Conservation (phyloP, 139 green algal genomes). For the Chlorella sorokiniana region DNA sequence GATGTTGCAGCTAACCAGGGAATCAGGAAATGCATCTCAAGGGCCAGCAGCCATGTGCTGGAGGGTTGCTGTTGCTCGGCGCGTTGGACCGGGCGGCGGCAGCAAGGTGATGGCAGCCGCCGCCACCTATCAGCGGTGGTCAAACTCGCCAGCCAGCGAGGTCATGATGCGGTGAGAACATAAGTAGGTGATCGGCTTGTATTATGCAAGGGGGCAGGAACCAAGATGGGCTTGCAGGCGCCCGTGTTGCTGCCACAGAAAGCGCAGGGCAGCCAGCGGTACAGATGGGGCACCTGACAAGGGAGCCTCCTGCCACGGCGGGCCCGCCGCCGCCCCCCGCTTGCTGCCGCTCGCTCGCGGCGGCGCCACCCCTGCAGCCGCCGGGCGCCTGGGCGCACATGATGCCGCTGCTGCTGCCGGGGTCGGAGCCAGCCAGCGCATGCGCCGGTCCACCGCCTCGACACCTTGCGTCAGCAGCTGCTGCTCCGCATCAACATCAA, state of each 20-base stretch:
- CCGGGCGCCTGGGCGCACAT: slow-evolving; percentile 8
- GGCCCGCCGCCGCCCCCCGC: not conserved
- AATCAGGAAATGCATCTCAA: too few species aligned
- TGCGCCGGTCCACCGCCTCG: not conserved
- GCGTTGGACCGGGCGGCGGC: too few species aligned
- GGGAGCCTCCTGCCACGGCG: not conserved
- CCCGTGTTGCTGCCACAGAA: slow-evolving; percentile 26
- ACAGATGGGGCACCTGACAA: not conserved
- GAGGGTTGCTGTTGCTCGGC: too few species aligned
- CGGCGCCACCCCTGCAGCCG: not conserved
- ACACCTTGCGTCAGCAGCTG: not conserved
- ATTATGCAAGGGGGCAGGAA: too few species aligned
- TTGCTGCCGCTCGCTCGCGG: not conserved
- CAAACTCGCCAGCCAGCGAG: too few species aligned
- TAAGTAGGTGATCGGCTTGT: too few species aligned
- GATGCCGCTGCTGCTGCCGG: slow-evolving; percentile 24
- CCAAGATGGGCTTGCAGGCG: too few species aligned
- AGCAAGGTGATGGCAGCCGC: too few species aligned
- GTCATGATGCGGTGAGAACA: too few species aligned
- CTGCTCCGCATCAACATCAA: not conserved
- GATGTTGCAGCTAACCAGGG: too few species aligned
- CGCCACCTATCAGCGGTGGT: too few species aligned
- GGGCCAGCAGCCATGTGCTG: too few species aligned
- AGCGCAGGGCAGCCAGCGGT: not conserved
- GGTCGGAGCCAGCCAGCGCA: not conserved